phyloP scores from a whole-genome alignment of 1,284 basidiomycete species.

The Coniferiporia weirii region DNA sequence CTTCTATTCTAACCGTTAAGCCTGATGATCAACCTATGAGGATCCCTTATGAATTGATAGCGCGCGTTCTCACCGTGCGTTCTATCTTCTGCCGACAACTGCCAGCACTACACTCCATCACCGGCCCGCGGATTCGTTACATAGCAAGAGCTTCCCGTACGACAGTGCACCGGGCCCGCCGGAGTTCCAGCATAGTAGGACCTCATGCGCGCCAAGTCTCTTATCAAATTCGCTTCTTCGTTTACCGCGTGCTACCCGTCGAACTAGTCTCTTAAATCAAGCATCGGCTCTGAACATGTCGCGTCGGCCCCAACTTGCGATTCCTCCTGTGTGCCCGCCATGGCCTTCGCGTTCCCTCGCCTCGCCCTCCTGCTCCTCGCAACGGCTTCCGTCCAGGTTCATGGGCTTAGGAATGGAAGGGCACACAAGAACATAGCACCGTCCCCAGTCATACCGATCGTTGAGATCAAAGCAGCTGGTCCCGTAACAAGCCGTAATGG shows the following conservation, averaged over 20 bases:
- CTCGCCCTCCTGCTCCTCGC: neutral
- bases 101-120: too few species aligned
- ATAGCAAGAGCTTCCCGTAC: too few species aligned
- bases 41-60: too few species aligned
- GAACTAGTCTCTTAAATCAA: neutral
- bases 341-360: neutral
- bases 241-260: neutral
- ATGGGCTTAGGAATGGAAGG: conserved; percentile 15
- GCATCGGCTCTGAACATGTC: neutral
- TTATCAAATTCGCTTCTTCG: neutral
- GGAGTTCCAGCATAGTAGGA: neutral
- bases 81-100: too few species aligned
- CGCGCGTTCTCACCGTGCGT: too few species aligned
- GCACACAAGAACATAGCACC: conserved; percentile 35
- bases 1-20: neutral
- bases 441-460: conserved; percentile 33
- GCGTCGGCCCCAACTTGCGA: neutral
- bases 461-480: conserved; percentile 23
- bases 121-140: too few species aligned
- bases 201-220: neutral
- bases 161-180: neutral
- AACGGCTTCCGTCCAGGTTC: neutral
- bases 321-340: neutral
- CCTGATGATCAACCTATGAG: neutral
- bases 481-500: conserved; percentile 42